phyloP scores from a whole-genome alignment of 164 flowering plant species.

The Houttuynia cordata region DNA sequence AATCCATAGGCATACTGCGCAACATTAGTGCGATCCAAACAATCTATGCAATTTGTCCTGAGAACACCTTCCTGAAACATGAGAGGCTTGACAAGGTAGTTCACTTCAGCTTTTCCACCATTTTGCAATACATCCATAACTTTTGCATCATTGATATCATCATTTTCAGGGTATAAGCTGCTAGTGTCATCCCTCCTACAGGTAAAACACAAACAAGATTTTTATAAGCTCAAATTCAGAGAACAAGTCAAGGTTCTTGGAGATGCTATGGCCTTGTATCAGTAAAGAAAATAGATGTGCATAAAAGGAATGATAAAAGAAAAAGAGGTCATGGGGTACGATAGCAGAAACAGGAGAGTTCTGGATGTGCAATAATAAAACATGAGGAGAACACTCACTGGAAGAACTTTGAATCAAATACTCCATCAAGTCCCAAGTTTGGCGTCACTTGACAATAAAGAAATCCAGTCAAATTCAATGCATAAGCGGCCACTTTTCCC shows the following conservation, averaged over 20 bases:
- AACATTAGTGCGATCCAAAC: conserved; percentile 97
- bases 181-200: conserved; percentile 22
- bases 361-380: no score
- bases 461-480: background rate
- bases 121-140: conserved; percentile 19
- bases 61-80: conserved; percentile 73
- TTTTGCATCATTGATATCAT: conserved; percentile 13
- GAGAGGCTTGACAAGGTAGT: conserved; percentile 23
- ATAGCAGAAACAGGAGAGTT: background rate
- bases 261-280: no score
- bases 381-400: conserved; percentile 32
- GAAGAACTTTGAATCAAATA: conserved; percentile 15
- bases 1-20: conserved; percentile 90
- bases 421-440: conserved; percentile 20
- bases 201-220: conserved; percentile 3
- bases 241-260: no score
- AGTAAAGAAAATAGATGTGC: background rate
- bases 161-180: conserved; percentile 11
- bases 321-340: background rate
- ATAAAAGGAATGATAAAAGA: no score
- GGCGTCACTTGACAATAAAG: conserved; percentile 36
- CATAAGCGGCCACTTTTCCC: background rate
- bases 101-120: conserved; percentile 10
- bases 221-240: no score
- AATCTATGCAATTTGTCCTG: conserved; percentile 95